Conservation (phyloP, 2,329 filamentous ascomycete genomes). For the Colletotrichum musae region DNA sequence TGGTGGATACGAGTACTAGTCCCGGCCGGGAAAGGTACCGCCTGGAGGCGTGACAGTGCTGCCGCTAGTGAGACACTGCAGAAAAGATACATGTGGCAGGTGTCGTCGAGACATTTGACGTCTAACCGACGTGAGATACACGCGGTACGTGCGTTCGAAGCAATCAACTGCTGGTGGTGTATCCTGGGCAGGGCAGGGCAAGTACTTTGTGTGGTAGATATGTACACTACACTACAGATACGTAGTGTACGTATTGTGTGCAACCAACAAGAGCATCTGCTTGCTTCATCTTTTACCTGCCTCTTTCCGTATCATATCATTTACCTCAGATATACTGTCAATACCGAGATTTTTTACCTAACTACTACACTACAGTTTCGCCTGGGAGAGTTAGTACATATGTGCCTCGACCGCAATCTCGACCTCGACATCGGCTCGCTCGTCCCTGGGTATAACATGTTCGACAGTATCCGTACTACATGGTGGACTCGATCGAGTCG, state of each 20-base stretch:
- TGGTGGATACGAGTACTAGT: slow-evolving; percentile 27
- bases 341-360: too few species aligned
- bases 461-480: too few species aligned
- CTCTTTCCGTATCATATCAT: too few species aligned
- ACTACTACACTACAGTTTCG: too few species aligned
- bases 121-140: slow-evolving; percentile 31
- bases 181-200: neutral
- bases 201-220: too few species aligned
- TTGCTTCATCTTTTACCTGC: too few species aligned
- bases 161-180: slow-evolving; percentile 22
- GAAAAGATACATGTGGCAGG: slow-evolving; percentile 41
- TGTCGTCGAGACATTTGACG: slow-evolving; percentile 41
- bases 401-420: neutral
- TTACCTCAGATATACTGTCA: too few species aligned
- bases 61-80: slow-evolving; percentile 33
- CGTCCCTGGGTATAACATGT: too few species aligned
- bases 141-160: slow-evolving; percentile 16
- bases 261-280: too few species aligned
- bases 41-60: slow-evolving; percentile 1
- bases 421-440: neutral
- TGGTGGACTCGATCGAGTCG: neutral
- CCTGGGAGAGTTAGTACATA: too few species aligned
- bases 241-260: too few species aligned
- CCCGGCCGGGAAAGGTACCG: slow-evolving; percentile 30
- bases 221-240: too few species aligned